Evolutionary conservation across 495 filamentous ascomycete genomes (phyloP).

Genomic region (Venustampulla echinocandica): DNA sequence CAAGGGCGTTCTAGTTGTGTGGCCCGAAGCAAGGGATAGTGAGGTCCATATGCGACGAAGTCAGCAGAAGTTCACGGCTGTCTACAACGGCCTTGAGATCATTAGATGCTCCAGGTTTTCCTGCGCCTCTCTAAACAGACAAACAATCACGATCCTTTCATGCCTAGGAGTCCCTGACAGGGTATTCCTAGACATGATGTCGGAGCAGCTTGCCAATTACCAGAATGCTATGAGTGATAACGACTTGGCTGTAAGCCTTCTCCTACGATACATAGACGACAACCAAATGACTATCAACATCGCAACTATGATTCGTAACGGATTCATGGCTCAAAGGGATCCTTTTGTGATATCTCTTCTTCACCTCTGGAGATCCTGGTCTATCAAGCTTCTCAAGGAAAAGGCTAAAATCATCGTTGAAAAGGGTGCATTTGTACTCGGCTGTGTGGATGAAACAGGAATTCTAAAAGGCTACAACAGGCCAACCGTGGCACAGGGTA

Average conservation of each 20-base stretch:
- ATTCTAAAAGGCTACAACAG: slow-evolving; percentile 61
- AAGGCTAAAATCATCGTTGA: slow-evolving; percentile 81
- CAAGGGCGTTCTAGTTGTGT: slow-evolving; percentile 79
- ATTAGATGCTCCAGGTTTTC: slow-evolving; percentile 70
- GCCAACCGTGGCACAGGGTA: slow-evolving; percentile 11
- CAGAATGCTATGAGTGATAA: slow-evolving; percentile 59
- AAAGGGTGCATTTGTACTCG: slow-evolving; percentile 79
- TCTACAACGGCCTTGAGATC: slow-evolving; percentile 68
- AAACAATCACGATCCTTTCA: slow-evolving; percentile 78
- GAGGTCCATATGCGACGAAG: slow-evolving; percentile 72
- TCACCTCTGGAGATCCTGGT: slow-evolving; percentile 72
- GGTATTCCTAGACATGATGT: slow-evolving; percentile 60
- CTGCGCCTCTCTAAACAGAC: slow-evolving; percentile 72
- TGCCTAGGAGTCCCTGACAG: slow-evolving; percentile 60
- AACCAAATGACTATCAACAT: slow-evolving; percentile 71
- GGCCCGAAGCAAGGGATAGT: slow-evolving; percentile 45
- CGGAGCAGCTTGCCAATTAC: slow-evolving; percentile 53
- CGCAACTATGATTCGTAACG: slow-evolving; percentile 64
- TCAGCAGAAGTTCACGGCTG: slow-evolving; percentile 78
- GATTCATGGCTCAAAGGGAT: slow-evolving; percentile 65
- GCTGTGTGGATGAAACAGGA: slow-evolving; percentile 76
- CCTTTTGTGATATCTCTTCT: slow-evolving; percentile 75
- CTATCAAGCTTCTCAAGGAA: slow-evolving; percentile 78
- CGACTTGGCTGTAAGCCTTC: slow-evolving; percentile 49
- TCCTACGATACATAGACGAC: slow-evolving; percentile 72